These are phyloP conservation scores for Daldinia eschscholtzii DNA, from an alignment of 2,329 filamentous ascomycete genomes.

Conservation along the genomic window DNA sequence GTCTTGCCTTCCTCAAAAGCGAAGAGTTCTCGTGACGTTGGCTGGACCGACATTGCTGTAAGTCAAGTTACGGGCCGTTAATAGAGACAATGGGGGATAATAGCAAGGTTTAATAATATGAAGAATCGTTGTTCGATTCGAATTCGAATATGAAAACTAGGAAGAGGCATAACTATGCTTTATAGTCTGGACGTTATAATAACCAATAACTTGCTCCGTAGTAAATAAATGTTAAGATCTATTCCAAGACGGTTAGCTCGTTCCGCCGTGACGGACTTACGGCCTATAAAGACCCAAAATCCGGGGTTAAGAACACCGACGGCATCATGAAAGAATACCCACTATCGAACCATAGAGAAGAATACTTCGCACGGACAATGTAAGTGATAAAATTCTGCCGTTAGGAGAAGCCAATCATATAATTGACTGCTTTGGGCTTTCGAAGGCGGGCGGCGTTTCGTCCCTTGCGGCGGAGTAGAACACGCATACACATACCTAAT, in stretches of 20 bases:
- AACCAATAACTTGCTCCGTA: neutral
- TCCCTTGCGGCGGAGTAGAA: neutral
- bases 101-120: neutral
- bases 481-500: neutral
- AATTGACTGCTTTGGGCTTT: neutral
- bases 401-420: neutral
- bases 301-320: neutral
- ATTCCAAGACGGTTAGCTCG: neutral
- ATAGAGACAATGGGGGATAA: neutral
- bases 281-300: neutral
- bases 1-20: constrained; percentile 3
- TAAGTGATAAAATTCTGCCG: neutral
- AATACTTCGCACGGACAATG: neutral
- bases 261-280: neutral
- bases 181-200: neutral
- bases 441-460: neutral
- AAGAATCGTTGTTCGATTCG: neutral
- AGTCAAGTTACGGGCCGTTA: neutral
- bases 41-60: constrained; percentile 1
- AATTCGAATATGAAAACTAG: neutral
- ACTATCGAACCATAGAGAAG: neutral
- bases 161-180: neutral
- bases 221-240: neutral
- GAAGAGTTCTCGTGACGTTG: constrained; percentile 1
- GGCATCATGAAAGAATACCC: no score